Evolutionary conservation across 1,284 basidiomycete species (phyloP), one percentile per base, ranked within the genome.

Genomic region (Schizopora paradoxa): DNA sequence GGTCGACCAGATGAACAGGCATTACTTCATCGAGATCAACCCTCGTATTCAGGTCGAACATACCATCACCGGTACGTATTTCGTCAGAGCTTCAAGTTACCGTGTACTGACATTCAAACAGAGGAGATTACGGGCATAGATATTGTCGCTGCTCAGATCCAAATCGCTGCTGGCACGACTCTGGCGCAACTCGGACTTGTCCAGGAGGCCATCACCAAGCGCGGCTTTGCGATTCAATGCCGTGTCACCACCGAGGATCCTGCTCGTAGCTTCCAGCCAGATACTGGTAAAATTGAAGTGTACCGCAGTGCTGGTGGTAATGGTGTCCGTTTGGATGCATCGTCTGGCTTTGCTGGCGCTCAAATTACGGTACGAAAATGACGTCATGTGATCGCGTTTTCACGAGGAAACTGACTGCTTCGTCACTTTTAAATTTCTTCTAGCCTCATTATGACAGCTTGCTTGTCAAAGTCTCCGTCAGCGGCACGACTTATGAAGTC

Each of bases 211-310:
- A 92, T 99, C 65, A 88, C 86, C 55, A 92, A 92, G 68, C 88
- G 96, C 51, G 96, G 96, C 31, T 97, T 91, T 62, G 95, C 96
- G 8, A 99, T 99, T 55, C 96, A 99, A 65, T 97, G 92, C 66
- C 93, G 96, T 73, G 82, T 99, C 66, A 99, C 96, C 34, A 99
- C 96, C n/a, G 96, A 99, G 69, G 95, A 99, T 66, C 82, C 96
- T 6, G 79, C 88, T 19, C 65, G 78, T 45, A 77, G 74, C 62
- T 99, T 99, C 88, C 92, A 97, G 68, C 96, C 96, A 27, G 96
- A 99, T 66, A 98, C 92, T 2, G 96, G 96, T 54, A 97, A 98
- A 68, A 99, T 99, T 57, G 95, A 99, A 62, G 96, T 99, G 27
- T 99, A 99, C 71, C 86, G 95, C 53, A 94, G 91, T 58, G 95